phyloP scores from a whole-genome alignment of 2,329 filamentous ascomycete species.

The Stagonosporopsis vannaccii region DNA sequence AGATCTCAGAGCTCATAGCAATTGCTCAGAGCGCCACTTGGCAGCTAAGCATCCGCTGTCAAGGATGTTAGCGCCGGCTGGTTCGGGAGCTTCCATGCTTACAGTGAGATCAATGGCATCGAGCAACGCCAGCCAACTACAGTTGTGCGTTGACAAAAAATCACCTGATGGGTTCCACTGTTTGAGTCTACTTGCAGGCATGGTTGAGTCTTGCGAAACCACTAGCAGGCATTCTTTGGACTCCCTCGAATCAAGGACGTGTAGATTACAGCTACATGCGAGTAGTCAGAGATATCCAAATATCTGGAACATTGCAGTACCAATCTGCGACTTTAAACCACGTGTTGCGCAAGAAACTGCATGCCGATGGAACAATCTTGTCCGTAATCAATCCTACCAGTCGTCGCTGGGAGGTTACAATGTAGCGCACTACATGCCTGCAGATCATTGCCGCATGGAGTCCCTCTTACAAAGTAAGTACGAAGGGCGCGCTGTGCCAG shows the following conservation, averaged over 20 bases:
- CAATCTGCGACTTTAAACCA: neutral
- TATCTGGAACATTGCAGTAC: constrained; percentile 4
- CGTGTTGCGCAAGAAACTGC: neutral
- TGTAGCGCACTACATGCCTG: constrained; percentile 11
- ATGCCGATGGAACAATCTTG: neutral
- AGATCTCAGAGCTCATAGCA: neutral
- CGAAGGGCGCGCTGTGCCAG: constrained; percentile 1
- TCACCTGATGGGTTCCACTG: constrained; percentile 14
- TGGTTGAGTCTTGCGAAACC: neutral
- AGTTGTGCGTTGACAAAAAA: neutral
- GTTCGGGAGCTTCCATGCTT: constrained; percentile 25
- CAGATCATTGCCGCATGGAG: constrained; percentile 22
- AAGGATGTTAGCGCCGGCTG: constrained; percentile 27
- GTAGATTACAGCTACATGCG: constrained; percentile 26
- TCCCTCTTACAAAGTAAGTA: constrained; percentile 12
- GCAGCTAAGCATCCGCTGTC: constrained; percentile 28
- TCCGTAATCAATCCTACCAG: neutral
- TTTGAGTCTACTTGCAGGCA: constrained; percentile 5
- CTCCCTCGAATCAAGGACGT: constrained; percentile 12
- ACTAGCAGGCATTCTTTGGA: constrained; percentile 17
- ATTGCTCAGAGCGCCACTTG: constrained; percentile 17
- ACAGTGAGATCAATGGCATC: constrained; percentile 5
- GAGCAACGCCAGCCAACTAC: neutral
- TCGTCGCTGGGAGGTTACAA: neutral
- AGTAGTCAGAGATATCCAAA: constrained; percentile 12